phyloP scores from a whole-genome alignment of 1,284 basidiomycete genomes.

The Bjerkandera adusta region DNA sequence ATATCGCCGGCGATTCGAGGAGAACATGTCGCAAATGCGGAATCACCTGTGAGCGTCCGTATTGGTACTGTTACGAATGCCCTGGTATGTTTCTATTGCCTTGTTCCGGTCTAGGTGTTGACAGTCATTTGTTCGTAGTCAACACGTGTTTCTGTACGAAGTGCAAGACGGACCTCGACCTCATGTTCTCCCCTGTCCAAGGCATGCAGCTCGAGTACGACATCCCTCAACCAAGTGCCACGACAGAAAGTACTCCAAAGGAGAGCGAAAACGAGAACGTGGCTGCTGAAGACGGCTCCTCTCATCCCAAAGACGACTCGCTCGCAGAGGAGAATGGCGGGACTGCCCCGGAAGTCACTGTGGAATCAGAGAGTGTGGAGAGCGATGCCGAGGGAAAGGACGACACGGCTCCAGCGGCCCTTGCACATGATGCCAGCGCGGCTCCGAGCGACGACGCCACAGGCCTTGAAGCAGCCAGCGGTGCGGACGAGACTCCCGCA shows the following conservation, averaged over 20 bases:
- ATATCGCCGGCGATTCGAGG: not conserved
- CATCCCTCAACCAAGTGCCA: not conserved
- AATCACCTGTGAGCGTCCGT: not conserved
- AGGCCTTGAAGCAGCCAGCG: not conserved
- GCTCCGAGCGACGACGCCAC: not conserved
- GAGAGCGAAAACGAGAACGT: no score
- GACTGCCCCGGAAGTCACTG: no score
- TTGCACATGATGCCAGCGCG: not conserved
- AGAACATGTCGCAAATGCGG: not conserved
- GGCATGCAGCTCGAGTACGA: not conserved
- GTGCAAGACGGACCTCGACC: not conserved
- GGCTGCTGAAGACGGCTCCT: no score
- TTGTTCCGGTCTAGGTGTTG: no score
- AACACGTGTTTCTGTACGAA: not conserved
- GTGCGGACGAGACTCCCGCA: not conserved
- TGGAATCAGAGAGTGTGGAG: not conserved
- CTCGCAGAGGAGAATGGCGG: no score
- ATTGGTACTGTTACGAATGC: not conserved
- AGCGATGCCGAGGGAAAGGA: not conserved
- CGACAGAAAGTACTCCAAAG: no score
- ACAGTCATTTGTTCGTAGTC: not conserved
- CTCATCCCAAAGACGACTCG: no score
- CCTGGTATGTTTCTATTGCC: not conserved
- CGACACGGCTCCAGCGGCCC: not conserved
- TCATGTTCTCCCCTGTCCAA: not conserved